phyloP scores from a whole-genome alignment of 371 early-diverging fungal genomes.

The Smittium culicis region DNA sequence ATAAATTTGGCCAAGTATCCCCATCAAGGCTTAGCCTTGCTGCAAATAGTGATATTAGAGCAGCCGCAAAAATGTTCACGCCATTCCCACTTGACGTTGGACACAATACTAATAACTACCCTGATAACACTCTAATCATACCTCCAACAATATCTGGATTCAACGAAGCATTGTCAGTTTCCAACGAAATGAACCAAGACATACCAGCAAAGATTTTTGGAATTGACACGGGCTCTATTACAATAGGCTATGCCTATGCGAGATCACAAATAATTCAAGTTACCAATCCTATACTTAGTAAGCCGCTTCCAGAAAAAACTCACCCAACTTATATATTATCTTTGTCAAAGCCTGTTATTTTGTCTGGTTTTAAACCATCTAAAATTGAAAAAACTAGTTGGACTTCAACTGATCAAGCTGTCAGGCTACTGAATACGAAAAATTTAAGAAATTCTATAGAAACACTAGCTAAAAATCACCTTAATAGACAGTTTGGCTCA shows the following conservation, averaged over 20 bases:
- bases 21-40: background rate
- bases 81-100: background rate
- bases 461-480: slow-evolving; percentile 24
- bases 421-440: slow-evolving; percentile 24
- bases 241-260: background rate
- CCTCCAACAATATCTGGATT: background rate
- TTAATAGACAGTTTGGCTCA: slow-evolving; percentile 24
- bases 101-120: background rate
- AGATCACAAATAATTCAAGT: background rate
- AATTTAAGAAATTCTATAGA: slow-evolving; percentile 25
- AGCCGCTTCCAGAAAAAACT: slow-evolving; percentile 15
- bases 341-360: slow-evolving; percentile 27
- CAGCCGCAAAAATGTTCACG: background rate
- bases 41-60: background rate
- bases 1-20: background rate
- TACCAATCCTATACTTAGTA: background rate
- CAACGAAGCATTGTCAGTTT: background rate
- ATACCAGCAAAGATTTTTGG: background rate
- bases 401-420: slow-evolving; percentile 28
- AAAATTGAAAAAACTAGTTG: slow-evolving; percentile 23
- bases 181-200: background rate
- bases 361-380: slow-evolving; percentile 26
- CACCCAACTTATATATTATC: slow-evolving; percentile 28
- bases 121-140: background rate
- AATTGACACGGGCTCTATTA: background rate